Conservation (phyloP, 495 filamentous ascomycete genomes). For the Hypoxylon cercidicola region DNA sequence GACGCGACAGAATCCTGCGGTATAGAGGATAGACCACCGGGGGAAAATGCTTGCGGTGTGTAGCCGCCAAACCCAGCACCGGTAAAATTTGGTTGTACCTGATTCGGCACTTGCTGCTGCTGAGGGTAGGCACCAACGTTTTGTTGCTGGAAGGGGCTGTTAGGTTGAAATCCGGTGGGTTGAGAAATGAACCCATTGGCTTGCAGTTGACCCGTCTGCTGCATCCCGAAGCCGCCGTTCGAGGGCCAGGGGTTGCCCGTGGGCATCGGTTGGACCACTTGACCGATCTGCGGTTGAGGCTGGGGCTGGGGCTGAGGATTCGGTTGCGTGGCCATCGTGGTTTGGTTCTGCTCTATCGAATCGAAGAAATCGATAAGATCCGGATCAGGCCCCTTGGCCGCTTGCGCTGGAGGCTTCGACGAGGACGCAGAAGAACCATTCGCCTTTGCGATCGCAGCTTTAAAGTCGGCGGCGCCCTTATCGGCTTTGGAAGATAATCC, state of each 20-base stretch:
- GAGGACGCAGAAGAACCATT: slow-evolving; percentile 35
- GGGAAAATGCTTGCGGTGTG: slow-evolving; percentile 69
- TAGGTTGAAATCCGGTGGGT: slow-evolving; percentile 59
- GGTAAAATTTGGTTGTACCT: slow-evolving; percentile 65
- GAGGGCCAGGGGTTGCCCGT: slow-evolving; percentile 56
- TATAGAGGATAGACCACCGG: slow-evolving; percentile 65
- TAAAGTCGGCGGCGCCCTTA: slow-evolving; percentile 48
- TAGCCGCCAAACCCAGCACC: slow-evolving; percentile 91
- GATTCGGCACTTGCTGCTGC: slow-evolving; percentile 61
- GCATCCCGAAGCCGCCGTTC: slow-evolving; percentile 48
- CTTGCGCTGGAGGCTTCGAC: slow-evolving; percentile 38
- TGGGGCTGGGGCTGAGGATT: slow-evolving; percentile 45
- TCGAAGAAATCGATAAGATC: slow-evolving; percentile 99
- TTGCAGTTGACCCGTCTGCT: slow-evolving; percentile 56
- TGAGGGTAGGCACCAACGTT: slow-evolving; percentile 61
- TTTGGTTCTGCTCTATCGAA: slow-evolving; percentile 93
- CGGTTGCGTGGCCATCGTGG: slow-evolving; percentile 65
- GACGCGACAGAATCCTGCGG: slow-evolving; percentile 71
- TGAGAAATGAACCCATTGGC: slow-evolving; percentile 63
- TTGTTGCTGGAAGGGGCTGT: slow-evolving; percentile 59
- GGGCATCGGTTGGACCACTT: slow-evolving; percentile 47
- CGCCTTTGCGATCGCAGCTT: slow-evolving; percentile 50
- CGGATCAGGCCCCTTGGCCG: slow-evolving; percentile 71
- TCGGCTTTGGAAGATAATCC: slow-evolving; percentile 50
- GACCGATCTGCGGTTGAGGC: slow-evolving; percentile 41